Evolutionary conservation across 345 rosid genomes (phyloP), one percentile per base, ranked within the genome.

Genomic region (Pistacia integerrima): DNA sequence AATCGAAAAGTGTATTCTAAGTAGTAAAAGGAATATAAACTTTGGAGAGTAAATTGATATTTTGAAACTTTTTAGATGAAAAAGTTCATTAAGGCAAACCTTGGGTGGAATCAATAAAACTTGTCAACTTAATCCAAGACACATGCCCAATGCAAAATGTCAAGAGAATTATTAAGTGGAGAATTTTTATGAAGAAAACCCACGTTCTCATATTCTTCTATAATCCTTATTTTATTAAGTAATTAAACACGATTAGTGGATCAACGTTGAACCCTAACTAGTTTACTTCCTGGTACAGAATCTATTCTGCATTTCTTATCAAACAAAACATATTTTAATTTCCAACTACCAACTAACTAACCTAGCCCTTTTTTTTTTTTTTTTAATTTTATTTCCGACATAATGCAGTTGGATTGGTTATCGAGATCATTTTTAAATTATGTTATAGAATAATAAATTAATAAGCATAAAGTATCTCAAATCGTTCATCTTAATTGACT

Each of bases 221-320:
- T 17, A 6, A 11, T n/a, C 3, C 18, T 30, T 61, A n/a, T 18
- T 55, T 70, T 30, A 59, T 22, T 33, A 8, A 58, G 36, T 3
- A 10, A 64, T 36, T 2, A 25, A 60, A 65, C 77, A 60, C 74
- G 81, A 79, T 74, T 48, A 49, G 57, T 11, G 73, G 33, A 7
- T 56, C 70, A 64, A 64, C 77, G 52, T 12, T 20, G 16, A 64
- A 64, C 70, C 4, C n/a, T 48, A 33, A 44, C 41, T 67, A 63
- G 51, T 12, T 38, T 70, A 74, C 38, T 52, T 67, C 65, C 46
- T 36, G 76, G 46, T 67, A 14, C 82, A 69, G 80, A 84, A 84
- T 73, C 82, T 67, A 71, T 69, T 64, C 57, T 64, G 76, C 17
- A 52, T 52, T 13, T 16, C 76, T 68, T 58, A 59, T 11, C 58